Base-by-base conservation (phyloP, 352 stramenopile species). In the Pythium chondricola region DNA sequence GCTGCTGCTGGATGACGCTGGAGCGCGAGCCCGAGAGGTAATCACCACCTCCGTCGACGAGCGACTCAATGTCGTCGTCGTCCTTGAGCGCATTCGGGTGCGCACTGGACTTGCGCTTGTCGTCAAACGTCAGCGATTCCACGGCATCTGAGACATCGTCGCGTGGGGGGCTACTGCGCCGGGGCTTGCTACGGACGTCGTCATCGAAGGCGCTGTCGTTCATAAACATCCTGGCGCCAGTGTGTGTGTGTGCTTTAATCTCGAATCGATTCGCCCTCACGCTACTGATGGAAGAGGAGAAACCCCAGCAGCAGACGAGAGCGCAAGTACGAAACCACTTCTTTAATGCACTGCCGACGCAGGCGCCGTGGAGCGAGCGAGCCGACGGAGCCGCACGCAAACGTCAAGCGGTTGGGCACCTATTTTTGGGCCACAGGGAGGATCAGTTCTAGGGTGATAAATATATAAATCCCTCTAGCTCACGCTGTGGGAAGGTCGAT, bases 1-100 rank as follows among this genome's bases (percentile, higher is more conserved):
- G 78, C 48, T 93, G 81, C 53, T 93, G 81, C 53, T 93, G 78
- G 43, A 93, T 90, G 17, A 90, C 81, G 43, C 45, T 85, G 9
- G 76, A 87, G 25, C 81, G 71, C 16, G 77, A 83, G 21, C 76
- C 81, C 0, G 67, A 72, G 13, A 85, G 41, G 53, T 78, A 87
- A 36, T 86, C 71, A 16, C 60, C 54, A 4, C 71, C 71, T 27
- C 69, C 65, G 27, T 77, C 63, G 9, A 68, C 65, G 10, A 75
- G 65, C 8, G 64, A 51, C 32, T 90, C 79, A 26, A 90, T 67
- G 38, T 88, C 78, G 26, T 89, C 71, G 46, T 86, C 79, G 45
- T 93, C 81, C 42, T 89, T 83, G 43, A 90, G 67, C 30, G 76
- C 74, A 40, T 90, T 92, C 18, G 78, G 78, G 38, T 89, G 78